phyloP scores from a whole-genome alignment of 129 eudicot species.

The Artemisia tridentata region DNA sequence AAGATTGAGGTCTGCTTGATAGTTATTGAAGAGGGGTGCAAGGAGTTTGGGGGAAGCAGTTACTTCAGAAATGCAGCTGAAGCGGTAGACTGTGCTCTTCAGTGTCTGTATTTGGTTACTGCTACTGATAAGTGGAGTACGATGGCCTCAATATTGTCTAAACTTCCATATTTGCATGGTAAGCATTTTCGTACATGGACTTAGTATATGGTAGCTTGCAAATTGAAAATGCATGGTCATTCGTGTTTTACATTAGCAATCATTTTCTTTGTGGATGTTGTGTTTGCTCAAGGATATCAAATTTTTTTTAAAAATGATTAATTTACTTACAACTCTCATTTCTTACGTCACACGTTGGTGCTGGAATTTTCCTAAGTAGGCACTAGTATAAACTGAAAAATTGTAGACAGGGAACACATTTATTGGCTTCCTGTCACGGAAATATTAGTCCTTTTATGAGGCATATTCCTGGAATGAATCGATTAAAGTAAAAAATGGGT shows the following conservation, averaged over 20 bases:
- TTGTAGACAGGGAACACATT: constrained; percentile 4
- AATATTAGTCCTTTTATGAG: constrained; percentile 3
- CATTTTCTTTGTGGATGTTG: constrained; percentile 18
- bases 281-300: constrained; percentile 13
- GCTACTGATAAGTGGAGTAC: constrained; percentile 76
- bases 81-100: constrained; percentile 67
- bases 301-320: neutral
- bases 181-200: constrained; percentile 17
- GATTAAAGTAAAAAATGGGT: neutral
- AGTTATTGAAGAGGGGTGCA: constrained; percentile 81
- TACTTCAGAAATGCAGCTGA: constrained; percentile 64
- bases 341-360: neutral
- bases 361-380: neutral
- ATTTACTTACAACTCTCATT: neutral
- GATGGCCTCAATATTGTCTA: constrained; percentile 66
- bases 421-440: neutral
- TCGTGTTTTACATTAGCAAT: constrained; percentile 11
- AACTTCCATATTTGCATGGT: constrained; percentile 72
- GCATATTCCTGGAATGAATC: neutral
- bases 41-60: constrained; percentile 35
- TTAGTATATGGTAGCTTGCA: neutral
- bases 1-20: constrained; percentile 66
- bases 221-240: neutral
- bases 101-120: constrained; percentile 65
- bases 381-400: neutral